phyloP scores from a whole-genome alignment of 441 rosid genomes.

The Dalechampia spathulata region DNA sequence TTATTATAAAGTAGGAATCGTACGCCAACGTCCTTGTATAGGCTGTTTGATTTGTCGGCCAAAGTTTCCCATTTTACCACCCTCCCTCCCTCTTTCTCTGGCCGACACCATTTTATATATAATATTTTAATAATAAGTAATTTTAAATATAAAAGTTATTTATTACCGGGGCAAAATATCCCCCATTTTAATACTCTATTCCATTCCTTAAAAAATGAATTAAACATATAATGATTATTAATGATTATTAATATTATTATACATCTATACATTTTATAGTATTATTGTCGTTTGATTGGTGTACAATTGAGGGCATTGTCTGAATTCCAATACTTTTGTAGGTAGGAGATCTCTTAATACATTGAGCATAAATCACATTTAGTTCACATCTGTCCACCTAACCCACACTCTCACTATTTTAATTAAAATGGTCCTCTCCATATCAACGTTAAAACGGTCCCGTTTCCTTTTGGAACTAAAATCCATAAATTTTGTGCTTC shows the following conservation, averaged over 20 bases:
- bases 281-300: too few species aligned
- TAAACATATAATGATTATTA: too few species aligned
- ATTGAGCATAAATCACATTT: not conserved
- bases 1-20: not conserved
- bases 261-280: too few species aligned
- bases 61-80: not conserved
- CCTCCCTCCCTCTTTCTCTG: not conserved
- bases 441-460: too few species aligned
- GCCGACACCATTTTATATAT: slow-evolving; percentile 7
- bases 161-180: too few species aligned
- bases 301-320: too few species aligned
- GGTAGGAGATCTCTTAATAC: not conserved
- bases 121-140: too few species aligned
- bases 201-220: too few species aligned
- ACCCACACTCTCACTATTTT: not conserved
- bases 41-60: slow-evolving; percentile 2
- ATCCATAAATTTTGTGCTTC: not conserved
- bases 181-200: too few species aligned
- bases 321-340: not conserved
- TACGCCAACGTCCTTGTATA: not conserved
- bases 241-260: too few species aligned
- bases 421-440: too few species aligned
- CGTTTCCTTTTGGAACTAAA: not conserved
- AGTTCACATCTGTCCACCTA: not conserved
- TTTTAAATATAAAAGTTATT: too few species aligned